Conservation (phyloP, 805 yeast genomes). For the Wickerhamomyces tratensis region DNA sequence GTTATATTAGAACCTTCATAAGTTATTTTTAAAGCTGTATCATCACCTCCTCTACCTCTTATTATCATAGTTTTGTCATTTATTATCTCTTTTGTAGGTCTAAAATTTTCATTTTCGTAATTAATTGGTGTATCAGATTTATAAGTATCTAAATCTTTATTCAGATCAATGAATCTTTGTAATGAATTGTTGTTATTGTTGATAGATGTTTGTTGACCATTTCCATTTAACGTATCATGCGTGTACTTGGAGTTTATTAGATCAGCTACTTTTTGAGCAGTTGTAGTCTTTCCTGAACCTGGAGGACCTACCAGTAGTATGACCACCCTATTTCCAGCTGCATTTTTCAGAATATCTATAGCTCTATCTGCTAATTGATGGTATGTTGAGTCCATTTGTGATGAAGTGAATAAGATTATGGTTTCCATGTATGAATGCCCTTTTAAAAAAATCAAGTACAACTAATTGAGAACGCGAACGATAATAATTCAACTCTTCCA, state of each 20-base stretch:
- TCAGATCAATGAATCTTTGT: background rate
- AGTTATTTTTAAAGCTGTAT: constrained; percentile 13
- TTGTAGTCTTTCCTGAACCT: constrained; percentile 78
- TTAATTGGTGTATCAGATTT: constrained; percentile 2
- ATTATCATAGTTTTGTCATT: constrained; percentile 5
- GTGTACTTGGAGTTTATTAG: constrained; percentile 24
- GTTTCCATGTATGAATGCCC: too few species aligned
- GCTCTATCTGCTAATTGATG: constrained; percentile 22
- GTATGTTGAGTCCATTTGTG: constrained; percentile 20
- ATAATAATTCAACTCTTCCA: too few species aligned
- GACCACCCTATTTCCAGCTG: constrained; percentile 33
- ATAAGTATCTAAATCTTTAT: constrained; percentile 3
- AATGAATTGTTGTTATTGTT: background rate
- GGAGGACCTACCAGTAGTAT: constrained; percentile 69
- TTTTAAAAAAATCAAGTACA: too few species aligned
- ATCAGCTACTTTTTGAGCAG: constrained; percentile 37
- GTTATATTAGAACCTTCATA: background rate
- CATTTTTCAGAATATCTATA: constrained; percentile 16
- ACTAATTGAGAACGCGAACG: too few species aligned
- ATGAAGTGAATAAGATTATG: background rate
- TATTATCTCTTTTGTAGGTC: constrained; percentile 5
- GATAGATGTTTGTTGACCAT: too few species aligned
- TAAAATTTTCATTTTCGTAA: constrained; percentile 11
- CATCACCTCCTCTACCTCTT: constrained; percentile 17
- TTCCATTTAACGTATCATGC: too few species aligned